Evolutionary conservation across 192 early-diverging fungal species (phyloP).

Genomic region (Backusella westeae): DNA sequence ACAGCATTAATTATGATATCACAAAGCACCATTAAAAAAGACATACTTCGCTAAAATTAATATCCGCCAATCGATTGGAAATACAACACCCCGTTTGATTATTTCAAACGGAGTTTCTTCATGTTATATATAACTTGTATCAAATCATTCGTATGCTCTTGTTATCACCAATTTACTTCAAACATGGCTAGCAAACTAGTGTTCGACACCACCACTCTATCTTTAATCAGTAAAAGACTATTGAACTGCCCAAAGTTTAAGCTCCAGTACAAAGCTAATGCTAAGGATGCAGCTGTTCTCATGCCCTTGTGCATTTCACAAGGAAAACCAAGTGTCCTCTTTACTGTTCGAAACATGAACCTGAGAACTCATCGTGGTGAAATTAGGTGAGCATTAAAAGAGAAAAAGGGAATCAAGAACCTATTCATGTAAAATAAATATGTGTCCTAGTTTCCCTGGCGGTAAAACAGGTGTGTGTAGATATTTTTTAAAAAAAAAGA

Average conservation of each 20-base stretch:
- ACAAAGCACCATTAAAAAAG: too few species aligned
- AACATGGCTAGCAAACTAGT: background rate
- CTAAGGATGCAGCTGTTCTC: slow-evolving; percentile 36
- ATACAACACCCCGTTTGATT: too few species aligned
- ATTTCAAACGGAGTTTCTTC: too few species aligned
- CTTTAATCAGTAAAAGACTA: slow-evolving; percentile 19
- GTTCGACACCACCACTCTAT: slow-evolving; percentile 15
- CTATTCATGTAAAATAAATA: background rate
- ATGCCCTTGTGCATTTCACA: slow-evolving; percentile 61
- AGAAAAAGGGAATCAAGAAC: background rate
- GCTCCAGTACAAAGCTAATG: slow-evolving; percentile 21
- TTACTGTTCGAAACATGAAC: slow-evolving; percentile 67
- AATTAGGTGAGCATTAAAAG: slow-evolving; percentile 49
- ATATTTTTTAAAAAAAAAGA: background rate
- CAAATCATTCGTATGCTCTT: too few species aligned
- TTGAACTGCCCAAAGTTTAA: slow-evolving; percentile 26
- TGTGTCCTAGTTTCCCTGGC: slow-evolving; percentile 63
- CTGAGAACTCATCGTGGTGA: slow-evolving; percentile 78
- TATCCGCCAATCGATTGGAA: too few species aligned
- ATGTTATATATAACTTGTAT: too few species aligned
- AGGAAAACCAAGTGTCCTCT: slow-evolving; percentile 64
- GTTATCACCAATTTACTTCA: background rate
- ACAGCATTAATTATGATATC: too few species aligned
- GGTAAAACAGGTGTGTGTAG: slow-evolving; percentile 50
- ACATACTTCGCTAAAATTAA: too few species aligned